These are phyloP conservation scores for rapeseed (Brassica napus) DNA, from an alignment of 345 rosid species.

Conservation along the genomic window DNA sequence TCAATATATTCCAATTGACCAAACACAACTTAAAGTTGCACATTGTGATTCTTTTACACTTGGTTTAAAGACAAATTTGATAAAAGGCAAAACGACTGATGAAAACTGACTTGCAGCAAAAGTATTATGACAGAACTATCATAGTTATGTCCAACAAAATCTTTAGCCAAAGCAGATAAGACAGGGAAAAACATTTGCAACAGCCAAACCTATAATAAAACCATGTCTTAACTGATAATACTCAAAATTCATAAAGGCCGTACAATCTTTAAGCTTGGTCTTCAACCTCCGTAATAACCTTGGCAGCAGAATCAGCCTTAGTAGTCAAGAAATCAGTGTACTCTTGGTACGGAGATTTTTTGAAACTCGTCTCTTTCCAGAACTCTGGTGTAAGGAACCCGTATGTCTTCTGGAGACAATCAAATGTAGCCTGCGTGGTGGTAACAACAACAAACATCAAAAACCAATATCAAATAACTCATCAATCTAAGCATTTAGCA, in stretches of 20 bases:
- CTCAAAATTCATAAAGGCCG: neutral
- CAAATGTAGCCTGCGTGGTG: slow-evolving; percentile 35
- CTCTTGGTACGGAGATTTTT: slow-evolving; percentile 38
- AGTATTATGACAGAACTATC: neutral
- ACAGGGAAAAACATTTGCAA: neutral
- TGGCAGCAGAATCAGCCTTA: neutral
- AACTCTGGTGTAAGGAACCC: slow-evolving; percentile 45
- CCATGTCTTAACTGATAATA: neutral
- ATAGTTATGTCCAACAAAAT: neutral
- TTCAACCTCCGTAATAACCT: slow-evolving; percentile 12
- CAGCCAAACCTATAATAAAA: neutral
- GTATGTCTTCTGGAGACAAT: slow-evolving; percentile 42
- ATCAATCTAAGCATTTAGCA: neutral
- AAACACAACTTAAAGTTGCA: neutral
- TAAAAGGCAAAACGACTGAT: too few species aligned
- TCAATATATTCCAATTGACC: neutral
- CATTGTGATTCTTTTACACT: too few species aligned
- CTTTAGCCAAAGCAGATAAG: neutral
- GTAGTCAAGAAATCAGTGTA: slow-evolving; percentile 28
- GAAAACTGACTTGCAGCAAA: neutral
- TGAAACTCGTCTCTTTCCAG: slow-evolving; percentile 39
- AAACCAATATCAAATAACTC: neutral
- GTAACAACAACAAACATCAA: neutral
- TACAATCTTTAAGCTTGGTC: slow-evolving; percentile 27
- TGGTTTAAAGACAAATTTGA: neutral